A percentile compares a stretch with the other conserved stretches of the same genome.
Evolutionary conservation across 2,329 filamentous ascomycete species (phyloP).

Genomic region (Aspergillus bombycis): DNA sequence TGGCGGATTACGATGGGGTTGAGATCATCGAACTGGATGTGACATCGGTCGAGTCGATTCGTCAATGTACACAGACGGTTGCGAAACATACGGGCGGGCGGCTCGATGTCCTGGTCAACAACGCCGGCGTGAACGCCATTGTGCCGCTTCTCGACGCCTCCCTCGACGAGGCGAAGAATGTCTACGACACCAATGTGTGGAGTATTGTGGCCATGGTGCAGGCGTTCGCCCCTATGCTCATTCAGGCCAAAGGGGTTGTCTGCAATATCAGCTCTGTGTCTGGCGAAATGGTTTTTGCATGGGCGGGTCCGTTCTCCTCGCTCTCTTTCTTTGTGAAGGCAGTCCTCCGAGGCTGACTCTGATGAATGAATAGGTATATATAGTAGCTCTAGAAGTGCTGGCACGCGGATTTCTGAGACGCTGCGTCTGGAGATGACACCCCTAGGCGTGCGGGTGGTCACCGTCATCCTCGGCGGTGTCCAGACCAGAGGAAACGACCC

Average conservation of each 20-base stretch:
- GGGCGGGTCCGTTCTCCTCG: constrained; percentile 6
- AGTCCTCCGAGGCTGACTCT: too few species aligned
- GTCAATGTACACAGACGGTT: constrained; percentile 7
- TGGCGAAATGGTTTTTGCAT: constrained; percentile 6
- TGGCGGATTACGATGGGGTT: constrained; percentile 12
- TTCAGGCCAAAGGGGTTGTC: constrained; percentile 7
- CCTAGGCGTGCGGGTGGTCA: background rate
- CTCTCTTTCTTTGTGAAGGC: too few species aligned
- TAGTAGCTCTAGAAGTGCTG: background rate
- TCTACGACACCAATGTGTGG: constrained; percentile 44
- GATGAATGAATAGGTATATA: background rate
- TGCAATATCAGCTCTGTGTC: constrained; percentile 11
- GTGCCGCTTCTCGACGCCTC: constrained; percentile 35
- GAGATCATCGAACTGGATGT: constrained; percentile 21
- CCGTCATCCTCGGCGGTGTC: background rate
- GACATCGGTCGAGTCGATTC: constrained; percentile 19
- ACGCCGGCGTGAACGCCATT: constrained; percentile 17
- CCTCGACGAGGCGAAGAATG: constrained; percentile 33
- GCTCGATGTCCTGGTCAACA: constrained; percentile 18
- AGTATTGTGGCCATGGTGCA: constrained; percentile 37
- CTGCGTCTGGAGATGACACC: background rate
- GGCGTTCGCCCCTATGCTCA: constrained; percentile 36
- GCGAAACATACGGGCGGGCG: background rate
- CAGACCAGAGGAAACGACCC: background rate
- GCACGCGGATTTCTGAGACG: background rate